Conservation (phyloP, 768 basidiomycete species). For the Glaciozyma antarctica region DNA sequence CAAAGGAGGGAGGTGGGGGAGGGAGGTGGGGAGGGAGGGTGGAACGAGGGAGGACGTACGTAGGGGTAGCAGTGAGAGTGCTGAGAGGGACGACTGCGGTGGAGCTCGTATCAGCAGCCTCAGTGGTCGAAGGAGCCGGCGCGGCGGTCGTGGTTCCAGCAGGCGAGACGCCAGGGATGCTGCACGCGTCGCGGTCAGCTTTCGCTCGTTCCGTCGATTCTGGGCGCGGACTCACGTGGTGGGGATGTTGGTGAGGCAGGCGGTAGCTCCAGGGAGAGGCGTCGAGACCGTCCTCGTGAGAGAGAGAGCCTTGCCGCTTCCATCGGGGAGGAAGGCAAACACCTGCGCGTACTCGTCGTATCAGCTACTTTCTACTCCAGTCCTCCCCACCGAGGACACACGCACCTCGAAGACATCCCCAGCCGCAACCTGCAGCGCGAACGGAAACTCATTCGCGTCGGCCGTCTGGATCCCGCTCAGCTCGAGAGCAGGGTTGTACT, state of each 20-base stretch:
- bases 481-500: slow-evolving; percentile 16
- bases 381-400: neutral
- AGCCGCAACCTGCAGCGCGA: slow-evolving; percentile 20
- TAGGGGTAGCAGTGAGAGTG: no score
- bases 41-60: no score
- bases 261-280: slow-evolving; percentile 14
- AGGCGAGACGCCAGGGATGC: no score
- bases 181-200: no score
- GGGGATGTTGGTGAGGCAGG: slow-evolving; percentile 5
- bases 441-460: slow-evolving; percentile 18
- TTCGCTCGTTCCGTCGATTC: no score
- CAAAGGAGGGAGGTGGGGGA: no score
- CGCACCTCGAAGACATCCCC: slow-evolving; percentile 29
- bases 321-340: slow-evolving; percentile 30
- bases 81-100: no score
- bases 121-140: no score
- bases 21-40: no score
- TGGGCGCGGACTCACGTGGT: neutral
- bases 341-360: neutral
- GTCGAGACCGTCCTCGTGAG: slow-evolving; percentile 19
- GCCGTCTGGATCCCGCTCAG: slow-evolving; percentile 22
- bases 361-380: neutral
- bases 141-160: no score
- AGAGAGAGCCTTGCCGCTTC: slow-evolving; percentile 29
- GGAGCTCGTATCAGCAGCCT: no score